Evolutionary conservation across 2,329 filamentous ascomycete genomes (phyloP).

Genomic region (Ophiostoma fasciatum): DNA sequence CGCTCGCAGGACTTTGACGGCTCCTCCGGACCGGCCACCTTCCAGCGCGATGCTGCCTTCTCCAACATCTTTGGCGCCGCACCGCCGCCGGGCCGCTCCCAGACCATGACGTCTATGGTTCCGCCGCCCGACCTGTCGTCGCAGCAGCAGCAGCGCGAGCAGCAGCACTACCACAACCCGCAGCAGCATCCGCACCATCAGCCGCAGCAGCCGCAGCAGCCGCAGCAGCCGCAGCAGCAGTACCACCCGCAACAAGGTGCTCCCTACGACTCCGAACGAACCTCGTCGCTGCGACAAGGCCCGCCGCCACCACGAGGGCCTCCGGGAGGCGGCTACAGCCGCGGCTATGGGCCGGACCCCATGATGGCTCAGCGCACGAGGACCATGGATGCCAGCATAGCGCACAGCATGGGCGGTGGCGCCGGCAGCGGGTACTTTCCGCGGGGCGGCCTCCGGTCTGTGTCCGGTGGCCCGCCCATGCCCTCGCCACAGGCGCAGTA

Average conservation of each 20-base stretch:
- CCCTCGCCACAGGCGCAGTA: constrained; percentile 30
- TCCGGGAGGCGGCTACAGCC: constrained; percentile 18
- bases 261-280: constrained; percentile 37
- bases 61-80: constrained; percentile 87
- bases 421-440: constrained; percentile 32
- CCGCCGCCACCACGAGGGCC: constrained; percentile 45
- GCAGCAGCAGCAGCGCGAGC: constrained; percentile 20
- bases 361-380: constrained; percentile 22
- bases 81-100: constrained; percentile 75
- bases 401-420: constrained; percentile 13
- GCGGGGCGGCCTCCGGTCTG: constrained; percentile 29
- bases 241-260: constrained; percentile 2
- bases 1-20: constrained; percentile 34
- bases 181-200: not conserved
- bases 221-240: constrained; percentile 19
- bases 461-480: constrained; percentile 32
- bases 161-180: not conserved
- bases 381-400: constrained; percentile 29
- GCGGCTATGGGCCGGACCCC: constrained; percentile 18
- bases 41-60: constrained; percentile 86
- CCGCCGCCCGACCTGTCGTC: constrained; percentile 38
- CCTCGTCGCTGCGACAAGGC: constrained; percentile 50
- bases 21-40: constrained; percentile 25
- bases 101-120: constrained; percentile 88
- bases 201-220: constrained; percentile 27